Percentiles rank a stretch among this genome's conserved stretches.
Evolutionary conservation across 768 basidiomycete species (phyloP).

Genomic region (Mycena maculata): DNA sequence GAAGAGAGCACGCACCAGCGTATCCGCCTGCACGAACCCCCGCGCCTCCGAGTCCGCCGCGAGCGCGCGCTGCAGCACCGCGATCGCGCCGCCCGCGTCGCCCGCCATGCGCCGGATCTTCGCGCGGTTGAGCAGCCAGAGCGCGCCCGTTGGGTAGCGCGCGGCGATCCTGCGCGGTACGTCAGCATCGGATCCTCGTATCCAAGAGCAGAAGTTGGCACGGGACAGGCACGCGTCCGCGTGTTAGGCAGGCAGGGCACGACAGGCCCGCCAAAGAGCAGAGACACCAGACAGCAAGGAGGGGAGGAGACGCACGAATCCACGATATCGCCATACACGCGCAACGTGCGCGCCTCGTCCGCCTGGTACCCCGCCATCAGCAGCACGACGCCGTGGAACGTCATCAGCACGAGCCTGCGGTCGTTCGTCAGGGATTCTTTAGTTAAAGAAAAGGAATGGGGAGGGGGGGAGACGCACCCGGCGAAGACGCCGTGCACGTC

Average conservation of each 20-base stretch:
- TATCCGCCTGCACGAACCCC: conserved; percentile 78
- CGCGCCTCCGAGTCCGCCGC: conserved; percentile 58
- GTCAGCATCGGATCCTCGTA: not conserved
- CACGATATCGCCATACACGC: conserved; percentile 72
- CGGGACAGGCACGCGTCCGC: too few relatives aligned
- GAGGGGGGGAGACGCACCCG: conserved; percentile 58
- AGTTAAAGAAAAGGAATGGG: not conserved
- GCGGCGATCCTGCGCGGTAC: conserved; percentile 45
- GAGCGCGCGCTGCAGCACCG: conserved; percentile 68
- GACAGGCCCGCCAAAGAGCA: not conserved
- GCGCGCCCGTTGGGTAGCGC: conserved; percentile 62
- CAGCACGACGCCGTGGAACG: conserved; percentile 79
- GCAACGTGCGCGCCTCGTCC: conserved; percentile 71
- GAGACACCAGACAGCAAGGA: not conserved
- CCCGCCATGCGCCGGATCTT: conserved; percentile 75
- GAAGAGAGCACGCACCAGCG: conserved; percentile 71
- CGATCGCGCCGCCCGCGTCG: conserved; percentile 74
- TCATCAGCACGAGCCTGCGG: conserved; percentile 79
- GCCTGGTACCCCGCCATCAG: conserved; percentile 82
- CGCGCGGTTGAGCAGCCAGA: conserved; percentile 69
- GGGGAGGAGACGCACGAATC: conserved; percentile 57
- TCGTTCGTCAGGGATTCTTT: not conserved
- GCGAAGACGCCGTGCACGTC: conserved; percentile 85
- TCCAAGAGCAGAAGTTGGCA: too few relatives aligned
- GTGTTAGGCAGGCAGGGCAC: not conserved